A percentile compares a stretch with the other conserved stretches of the same genome.
Evolutionary conservation across 331 rosid species (phyloP).

Genomic region (Stylosanthes scabra): DNA sequence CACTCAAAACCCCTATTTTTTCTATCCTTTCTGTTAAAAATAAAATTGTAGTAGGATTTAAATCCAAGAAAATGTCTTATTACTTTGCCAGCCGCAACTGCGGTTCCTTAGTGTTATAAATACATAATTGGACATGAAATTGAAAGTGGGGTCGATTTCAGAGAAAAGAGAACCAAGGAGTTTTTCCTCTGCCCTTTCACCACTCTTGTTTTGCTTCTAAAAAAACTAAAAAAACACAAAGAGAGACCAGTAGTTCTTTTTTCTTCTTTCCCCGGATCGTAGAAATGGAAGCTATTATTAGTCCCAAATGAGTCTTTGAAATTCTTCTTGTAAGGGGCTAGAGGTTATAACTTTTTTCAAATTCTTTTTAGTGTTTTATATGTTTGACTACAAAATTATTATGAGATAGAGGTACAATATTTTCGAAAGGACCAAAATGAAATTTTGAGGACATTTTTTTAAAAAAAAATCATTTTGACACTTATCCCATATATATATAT

Average conservation of each 20-base stretch:
- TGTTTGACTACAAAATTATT: too few species aligned
- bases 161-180: slow-evolving; percentile 17
- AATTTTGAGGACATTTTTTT: too few species aligned
- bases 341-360: background rate
- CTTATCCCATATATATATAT: too few species aligned
- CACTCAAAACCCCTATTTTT: too few species aligned
- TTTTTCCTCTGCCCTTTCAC: slow-evolving; percentile 12
- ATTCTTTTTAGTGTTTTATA: too few species aligned
- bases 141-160: slow-evolving; percentile 9
- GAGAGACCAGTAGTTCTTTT: slow-evolving; percentile 7
- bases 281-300: slow-evolving; percentile 12
- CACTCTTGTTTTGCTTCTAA: slow-evolving; percentile 17
- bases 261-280: slow-evolving; percentile 10
- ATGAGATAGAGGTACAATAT: too few species aligned
- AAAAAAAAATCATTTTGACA: too few species aligned
- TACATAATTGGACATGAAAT: background rate
- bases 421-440: too few species aligned
- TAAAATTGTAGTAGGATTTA: slow-evolving; percentile 25
- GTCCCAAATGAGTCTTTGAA: background rate
- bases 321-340: background rate
- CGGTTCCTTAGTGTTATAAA: background rate
- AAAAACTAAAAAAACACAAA: slow-evolving; percentile 19
- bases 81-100: slow-evolving; percentile 31
- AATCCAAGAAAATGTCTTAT: slow-evolving; percentile 36
- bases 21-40: too few species aligned